Evolutionary conservation across 352 stramenopile genomes (phyloP).

Genomic region (Pythium aquatile): DNA sequence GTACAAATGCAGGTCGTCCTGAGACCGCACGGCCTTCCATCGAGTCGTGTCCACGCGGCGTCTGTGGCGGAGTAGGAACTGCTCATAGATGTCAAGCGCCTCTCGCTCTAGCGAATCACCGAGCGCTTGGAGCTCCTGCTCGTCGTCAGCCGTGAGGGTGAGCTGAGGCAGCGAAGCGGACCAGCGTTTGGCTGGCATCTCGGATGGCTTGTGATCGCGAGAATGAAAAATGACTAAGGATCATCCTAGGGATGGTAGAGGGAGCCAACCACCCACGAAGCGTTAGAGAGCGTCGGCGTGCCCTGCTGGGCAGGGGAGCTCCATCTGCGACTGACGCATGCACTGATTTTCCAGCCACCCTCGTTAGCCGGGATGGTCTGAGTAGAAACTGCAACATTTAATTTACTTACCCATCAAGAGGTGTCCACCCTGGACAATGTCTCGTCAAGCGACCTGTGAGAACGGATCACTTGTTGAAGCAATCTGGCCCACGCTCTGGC

Average conservation of each 20-base stretch:
- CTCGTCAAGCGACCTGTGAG: not conserved
- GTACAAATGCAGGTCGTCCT: conserved; percentile 41
- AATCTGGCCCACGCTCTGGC: not conserved
- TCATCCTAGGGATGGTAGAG: not conserved
- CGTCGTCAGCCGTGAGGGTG: not conserved
- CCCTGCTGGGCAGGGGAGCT: not conserved
- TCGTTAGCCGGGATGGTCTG: not conserved
- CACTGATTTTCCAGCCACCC: not conserved
- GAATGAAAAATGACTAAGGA: not conserved
- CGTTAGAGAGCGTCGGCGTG: not conserved
- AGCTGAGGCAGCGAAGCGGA: not conserved
- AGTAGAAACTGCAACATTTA: not conserved
- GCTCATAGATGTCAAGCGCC: conserved; percentile 35
- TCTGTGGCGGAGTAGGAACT: conserved; percentile 32
- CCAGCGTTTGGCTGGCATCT: not conserved
- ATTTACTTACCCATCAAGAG: not conserved
- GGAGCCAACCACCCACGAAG: not conserved
- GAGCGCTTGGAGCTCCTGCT: conserved; percentile 6
- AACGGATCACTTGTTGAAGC: not conserved
- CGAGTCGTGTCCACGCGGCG: conserved; percentile 33
- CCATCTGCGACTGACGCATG: not conserved
- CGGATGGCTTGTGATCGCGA: not conserved
- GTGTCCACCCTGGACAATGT: not conserved
- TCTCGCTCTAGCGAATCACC: conserved; percentile 19
- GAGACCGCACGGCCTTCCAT: conserved; percentile 41